Base-by-base conservation (phyloP, 768 basidiomycete genomes). In the Lanmaoa rubissima region DNA sequence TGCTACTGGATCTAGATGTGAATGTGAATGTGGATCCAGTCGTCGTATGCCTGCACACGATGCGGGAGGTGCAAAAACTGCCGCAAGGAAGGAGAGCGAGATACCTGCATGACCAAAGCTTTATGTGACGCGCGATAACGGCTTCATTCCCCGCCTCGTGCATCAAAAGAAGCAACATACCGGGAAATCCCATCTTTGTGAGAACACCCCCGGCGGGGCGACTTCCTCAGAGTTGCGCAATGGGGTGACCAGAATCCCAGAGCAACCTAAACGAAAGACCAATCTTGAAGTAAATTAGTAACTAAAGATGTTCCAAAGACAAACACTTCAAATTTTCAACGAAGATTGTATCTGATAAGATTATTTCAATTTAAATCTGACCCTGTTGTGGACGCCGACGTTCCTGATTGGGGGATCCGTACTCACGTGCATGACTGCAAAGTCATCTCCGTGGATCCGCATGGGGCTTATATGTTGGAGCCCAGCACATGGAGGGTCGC, bases 371-470 rank as follows among this genome's bases (percentile, higher is more conserved):
- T 49, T 41, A 48, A n/a, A 24, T 38, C 28, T 48, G 57, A 48
- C n/a, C 40, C 21, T 28, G 11, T 9, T 12, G 34, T 35, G 48
- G 45, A 43, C n/a, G 36, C 39, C 13, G 26, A 41, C 19, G 35
- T 48, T 21, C 11, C 28, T 28, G 5, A 28, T 41, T 38, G n/a
- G 36, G 10, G 24, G 48, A 51, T 44, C 16, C 14, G 1, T 53
- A 4, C 41, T 59, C 58, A 58, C 54, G 54, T 61, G 56, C 17
- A 35, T 1, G 7, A 32, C 43, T 36, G 35, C 54, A 36, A 49
- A 42, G 51, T 68, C 69, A 69, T 70, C 60, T 69, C 68, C 66
- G 69, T 58, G 46, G 48, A 59, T 47, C 39, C 38, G 53, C 24
- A 54, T 45, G 53, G 42, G 38, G 21, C 21, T 1, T 24, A 24